Percentiles rank a stretch among this genome's conserved stretches.
phyloP scores from a whole-genome alignment of 345 rosid genomes.

The Citrus medica region DNA sequence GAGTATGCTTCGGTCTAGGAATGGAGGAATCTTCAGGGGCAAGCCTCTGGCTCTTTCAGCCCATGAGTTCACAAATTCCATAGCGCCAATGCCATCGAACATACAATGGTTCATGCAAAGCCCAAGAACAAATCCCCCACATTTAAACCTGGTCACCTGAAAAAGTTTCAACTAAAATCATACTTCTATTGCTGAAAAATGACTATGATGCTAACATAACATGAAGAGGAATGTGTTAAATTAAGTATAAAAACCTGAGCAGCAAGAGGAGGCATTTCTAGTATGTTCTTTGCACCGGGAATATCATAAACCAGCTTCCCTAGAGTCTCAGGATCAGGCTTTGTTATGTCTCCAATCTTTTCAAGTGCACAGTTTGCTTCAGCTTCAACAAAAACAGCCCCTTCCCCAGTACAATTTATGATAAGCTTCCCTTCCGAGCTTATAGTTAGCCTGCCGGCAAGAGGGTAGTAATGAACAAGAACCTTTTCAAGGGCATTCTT shows the following conservation, averaged over 20 bases:
- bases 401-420: constrained; percentile 73
- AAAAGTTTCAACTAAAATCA: background rate
- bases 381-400: constrained; percentile 85
- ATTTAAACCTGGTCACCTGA: constrained; percentile 75
- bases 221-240: background rate
- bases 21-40: constrained; percentile 53
- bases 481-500: constrained; percentile 69
- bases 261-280: constrained; percentile 85
- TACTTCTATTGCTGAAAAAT: background rate
- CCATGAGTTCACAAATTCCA: constrained; percentile 89
- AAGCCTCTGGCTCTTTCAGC: constrained; percentile 74
- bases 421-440: constrained; percentile 81
- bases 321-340: constrained; percentile 70
- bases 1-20: constrained; percentile 54
- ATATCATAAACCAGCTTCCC: constrained; percentile 81
- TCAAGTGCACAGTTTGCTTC: constrained; percentile 62
- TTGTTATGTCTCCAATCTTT: constrained; percentile 76
- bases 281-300: constrained; percentile 75
- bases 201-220: background rate
- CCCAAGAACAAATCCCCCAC: constrained; percentile 81
- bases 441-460: constrained; percentile 74
- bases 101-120: constrained; percentile 76
- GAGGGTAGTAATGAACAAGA: constrained; percentile 80
- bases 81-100: constrained; percentile 85
- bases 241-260: constrained; percentile 58